Evolutionary conservation across 768 basidiomycete genomes (phyloP).

Genomic region (Termitomyces bulborhizus): DNA sequence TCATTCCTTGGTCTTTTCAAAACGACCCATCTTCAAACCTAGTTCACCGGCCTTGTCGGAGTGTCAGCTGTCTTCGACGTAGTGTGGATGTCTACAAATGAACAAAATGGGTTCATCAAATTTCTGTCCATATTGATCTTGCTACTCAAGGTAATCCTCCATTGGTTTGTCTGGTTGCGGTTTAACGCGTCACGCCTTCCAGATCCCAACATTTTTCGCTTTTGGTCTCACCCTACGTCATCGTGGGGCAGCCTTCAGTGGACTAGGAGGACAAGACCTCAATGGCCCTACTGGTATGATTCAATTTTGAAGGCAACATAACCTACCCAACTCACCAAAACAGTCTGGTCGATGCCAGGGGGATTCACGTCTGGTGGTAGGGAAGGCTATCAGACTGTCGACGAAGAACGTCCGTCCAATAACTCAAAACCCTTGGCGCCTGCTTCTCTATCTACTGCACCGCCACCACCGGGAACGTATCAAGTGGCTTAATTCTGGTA

Average conservation of each 20-base stretch:
- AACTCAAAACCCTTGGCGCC: conserved; percentile 22
- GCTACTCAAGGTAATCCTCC: conserved; percentile 44
- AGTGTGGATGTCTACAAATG: conserved; percentile 56
- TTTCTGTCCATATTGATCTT: conserved; percentile 50
- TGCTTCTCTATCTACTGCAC: conserved; percentile 16
- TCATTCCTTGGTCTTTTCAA: not conserved
- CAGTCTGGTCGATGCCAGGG: conserved; percentile 79
- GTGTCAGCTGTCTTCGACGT: conserved; percentile 63
- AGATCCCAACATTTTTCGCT: conserved; percentile 58
- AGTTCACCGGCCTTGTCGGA: conserved; percentile 65
- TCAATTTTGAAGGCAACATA: not conserved
- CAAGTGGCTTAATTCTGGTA: conserved; percentile 29
- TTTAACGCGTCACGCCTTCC: not conserved
- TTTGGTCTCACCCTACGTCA: conserved; percentile 49
- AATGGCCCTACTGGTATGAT: conserved; percentile 51
- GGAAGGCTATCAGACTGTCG: conserved; percentile 59
- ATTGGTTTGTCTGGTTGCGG: not conserved
- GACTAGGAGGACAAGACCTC: conserved; percentile 39
- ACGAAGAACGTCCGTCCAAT: conserved; percentile 35
- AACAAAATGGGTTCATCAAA: conserved; percentile 49
- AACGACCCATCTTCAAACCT: conserved; percentile 1
- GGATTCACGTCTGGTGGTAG: conserved; percentile 52
- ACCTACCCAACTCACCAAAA: conserved; percentile 4
- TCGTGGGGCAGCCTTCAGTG: conserved; percentile 49
- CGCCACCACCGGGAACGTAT: conserved; percentile 30